A percentile compares a stretch with the other conserved stretches of the same genome.
Conservation (phyloP, 208 protist genomes). For the Acanthamoeba sp. region DNA sequence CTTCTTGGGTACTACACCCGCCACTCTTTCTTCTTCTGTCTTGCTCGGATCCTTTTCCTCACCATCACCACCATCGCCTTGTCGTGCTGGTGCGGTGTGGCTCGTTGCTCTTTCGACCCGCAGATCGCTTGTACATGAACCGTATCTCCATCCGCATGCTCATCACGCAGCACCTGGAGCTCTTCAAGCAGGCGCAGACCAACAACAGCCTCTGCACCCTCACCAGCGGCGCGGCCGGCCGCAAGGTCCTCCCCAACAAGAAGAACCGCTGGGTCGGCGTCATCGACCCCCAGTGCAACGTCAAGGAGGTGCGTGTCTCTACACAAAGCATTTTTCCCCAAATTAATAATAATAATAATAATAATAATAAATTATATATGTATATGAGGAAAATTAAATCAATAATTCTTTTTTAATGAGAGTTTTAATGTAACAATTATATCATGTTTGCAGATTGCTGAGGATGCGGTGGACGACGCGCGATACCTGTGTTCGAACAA, state of each 20-base stretch:
- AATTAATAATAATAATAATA: no score
- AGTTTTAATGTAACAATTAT: no score
- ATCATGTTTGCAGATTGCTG: neutral
- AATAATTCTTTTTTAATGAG: no score
- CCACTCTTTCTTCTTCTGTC: neutral
- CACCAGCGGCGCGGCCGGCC: neutral
- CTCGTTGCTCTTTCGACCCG: no score
- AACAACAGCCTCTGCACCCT: conserved; percentile 23
- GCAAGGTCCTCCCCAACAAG: neutral
- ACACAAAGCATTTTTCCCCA: no score
- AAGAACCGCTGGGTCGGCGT: conserved; percentile 41
- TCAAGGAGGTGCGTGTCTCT: neutral
- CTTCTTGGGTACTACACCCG: conserved; percentile 16
- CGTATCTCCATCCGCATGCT: conserved; percentile 66
- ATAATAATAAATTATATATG: no score
- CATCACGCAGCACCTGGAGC: conserved; percentile 53
- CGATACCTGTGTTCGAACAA: conserved; percentile 51
- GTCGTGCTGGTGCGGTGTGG: no score
- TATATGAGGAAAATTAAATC: no score
- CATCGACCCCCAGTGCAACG: conserved; percentile 42
- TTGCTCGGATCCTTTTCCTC: neutral
- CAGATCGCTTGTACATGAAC: conserved; percentile 74
- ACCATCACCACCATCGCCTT: no score
- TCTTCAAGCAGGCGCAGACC: conserved; percentile 60
- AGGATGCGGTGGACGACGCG: conserved; percentile 64